These are phyloP conservation scores for Solanum chacoense DNA, from an alignment of 305 asterid species.

Conservation along the genomic window DNA sequence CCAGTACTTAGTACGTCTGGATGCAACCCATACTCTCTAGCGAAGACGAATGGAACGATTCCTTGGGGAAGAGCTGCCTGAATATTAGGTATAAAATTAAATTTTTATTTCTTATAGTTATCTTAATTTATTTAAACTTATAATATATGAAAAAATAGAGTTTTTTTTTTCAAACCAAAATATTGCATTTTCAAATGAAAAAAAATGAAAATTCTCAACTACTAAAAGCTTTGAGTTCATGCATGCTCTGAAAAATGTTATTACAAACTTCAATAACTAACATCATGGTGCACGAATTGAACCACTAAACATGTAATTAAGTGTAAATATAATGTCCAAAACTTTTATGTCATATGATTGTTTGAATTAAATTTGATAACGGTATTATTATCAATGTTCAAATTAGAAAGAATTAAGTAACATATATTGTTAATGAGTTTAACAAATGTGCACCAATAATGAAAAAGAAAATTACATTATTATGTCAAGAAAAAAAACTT, in stretches of 20 bases:
- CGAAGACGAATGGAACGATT: constrained; percentile 70
- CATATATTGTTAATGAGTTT: background rate
- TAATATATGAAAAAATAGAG: background rate
- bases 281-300: background rate
- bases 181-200: background rate
- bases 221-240: background rate
- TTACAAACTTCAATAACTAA: background rate
- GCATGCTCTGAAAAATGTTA: background rate
- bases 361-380: background rate
- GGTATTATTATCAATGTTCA: background rate
- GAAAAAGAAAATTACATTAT: no score
- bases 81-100: background rate
- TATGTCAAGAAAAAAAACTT: background rate
- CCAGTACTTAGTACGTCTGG: constrained; percentile 68
- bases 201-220: background rate
- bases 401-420: background rate
- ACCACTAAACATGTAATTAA: background rate
- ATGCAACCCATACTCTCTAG: constrained; percentile 62
- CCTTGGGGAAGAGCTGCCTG: constrained; percentile 83
- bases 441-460: background rate
- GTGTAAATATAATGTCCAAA: background rate
- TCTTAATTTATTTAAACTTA: background rate
- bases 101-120: background rate
- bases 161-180: background rate
- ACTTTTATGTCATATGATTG: background rate